These are phyloP conservation scores for Ophiostoma perfectum DNA, from an alignment of 2,329 filamentous ascomycete genomes.

Conservation along the genomic window DNA sequence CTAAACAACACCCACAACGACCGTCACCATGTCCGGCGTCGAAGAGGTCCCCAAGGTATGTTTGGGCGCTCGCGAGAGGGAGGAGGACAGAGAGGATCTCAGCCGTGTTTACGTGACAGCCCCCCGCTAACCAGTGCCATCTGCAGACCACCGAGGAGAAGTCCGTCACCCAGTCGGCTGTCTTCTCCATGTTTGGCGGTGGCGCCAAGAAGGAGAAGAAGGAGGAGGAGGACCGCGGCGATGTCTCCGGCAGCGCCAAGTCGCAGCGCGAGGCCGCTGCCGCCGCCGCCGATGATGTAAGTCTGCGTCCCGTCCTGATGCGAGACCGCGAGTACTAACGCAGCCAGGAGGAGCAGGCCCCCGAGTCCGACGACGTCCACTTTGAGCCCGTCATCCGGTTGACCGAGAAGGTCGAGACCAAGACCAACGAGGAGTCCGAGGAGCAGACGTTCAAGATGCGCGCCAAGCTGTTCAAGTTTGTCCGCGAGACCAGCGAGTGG, in stretches of 20 bases:
- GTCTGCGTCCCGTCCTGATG: constrained; percentile 17
- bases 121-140: background rate
- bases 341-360: constrained; percentile 65
- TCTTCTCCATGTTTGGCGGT: constrained; percentile 99
- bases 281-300: constrained; percentile 54
- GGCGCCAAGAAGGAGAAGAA: constrained; percentile 97
- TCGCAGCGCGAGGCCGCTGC: constrained; percentile 62
- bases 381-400: constrained; percentile 96
- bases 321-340: background rate
- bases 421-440: constrained; percentile 97
- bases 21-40: constrained; percentile 32
- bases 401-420: constrained; percentile 93
- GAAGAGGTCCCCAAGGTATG: constrained; percentile 29
- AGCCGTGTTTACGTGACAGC: background rate
- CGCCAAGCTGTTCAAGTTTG: constrained; percentile 98
- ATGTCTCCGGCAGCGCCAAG: constrained; percentile 85
- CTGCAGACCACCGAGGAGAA: constrained; percentile 31
- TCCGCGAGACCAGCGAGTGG: constrained; percentile 88
- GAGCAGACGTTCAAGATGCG: constrained; percentile 99
- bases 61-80: background rate
- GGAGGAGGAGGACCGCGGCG: constrained; percentile 73
- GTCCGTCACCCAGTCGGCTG: constrained; percentile 55
- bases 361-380: constrained; percentile 87
- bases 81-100: background rate
- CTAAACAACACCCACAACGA: constrained; percentile 7